These are phyloP conservation scores for Harrya chromipes DNA, from an alignment of 768 basidiomycete genomes.

Conservation along the genomic window DNA sequence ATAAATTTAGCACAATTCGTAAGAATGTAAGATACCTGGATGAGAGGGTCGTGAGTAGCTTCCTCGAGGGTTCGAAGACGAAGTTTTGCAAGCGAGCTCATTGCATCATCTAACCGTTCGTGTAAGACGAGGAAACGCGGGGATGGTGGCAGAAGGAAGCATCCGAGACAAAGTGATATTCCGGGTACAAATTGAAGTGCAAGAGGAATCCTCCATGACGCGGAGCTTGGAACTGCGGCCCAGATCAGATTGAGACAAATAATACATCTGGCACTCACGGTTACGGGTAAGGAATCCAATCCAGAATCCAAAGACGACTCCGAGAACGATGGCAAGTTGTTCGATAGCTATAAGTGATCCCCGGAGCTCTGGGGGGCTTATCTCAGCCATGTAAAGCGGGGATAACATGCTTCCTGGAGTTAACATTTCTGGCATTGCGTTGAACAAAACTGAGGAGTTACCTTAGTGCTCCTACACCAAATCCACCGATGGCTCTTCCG, in stretches of 20 bases:
- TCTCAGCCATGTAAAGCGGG: constrained; percentile 82
- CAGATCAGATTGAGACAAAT: not conserved
- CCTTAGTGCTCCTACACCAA: constrained; percentile 80
- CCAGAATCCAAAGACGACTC: constrained; percentile 84
- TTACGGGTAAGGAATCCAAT: constrained; percentile 69
- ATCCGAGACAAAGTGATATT: constrained; percentile 59
- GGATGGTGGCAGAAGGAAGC: constrained; percentile 46
- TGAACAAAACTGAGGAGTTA: constrained; percentile 25
- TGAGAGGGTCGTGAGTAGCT: constrained; percentile 45
- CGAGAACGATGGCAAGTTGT: constrained; percentile 76
- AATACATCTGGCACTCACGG: constrained; percentile 37
- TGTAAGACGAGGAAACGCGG: constrained; percentile 47
- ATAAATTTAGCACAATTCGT: not conserved
- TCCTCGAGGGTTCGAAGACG: constrained; percentile 48
- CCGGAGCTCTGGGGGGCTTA: constrained; percentile 74
- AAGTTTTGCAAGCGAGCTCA: constrained; percentile 48
- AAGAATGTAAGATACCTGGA: constrained; percentile 38
- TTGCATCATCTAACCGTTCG: constrained; percentile 57
- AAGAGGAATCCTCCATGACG: constrained; percentile 78
- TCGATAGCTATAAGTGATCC: constrained; percentile 79
- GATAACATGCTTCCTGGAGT: constrained; percentile 59
- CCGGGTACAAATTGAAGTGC: constrained; percentile 71
- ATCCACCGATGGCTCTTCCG: constrained; percentile 72
- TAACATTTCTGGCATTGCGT: not conserved
- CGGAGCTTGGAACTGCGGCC: constrained; percentile 51